phyloP scores from a whole-genome alignment of 2,329 filamentous ascomycete species.

The Trichoderma afroharzianum region DNA sequence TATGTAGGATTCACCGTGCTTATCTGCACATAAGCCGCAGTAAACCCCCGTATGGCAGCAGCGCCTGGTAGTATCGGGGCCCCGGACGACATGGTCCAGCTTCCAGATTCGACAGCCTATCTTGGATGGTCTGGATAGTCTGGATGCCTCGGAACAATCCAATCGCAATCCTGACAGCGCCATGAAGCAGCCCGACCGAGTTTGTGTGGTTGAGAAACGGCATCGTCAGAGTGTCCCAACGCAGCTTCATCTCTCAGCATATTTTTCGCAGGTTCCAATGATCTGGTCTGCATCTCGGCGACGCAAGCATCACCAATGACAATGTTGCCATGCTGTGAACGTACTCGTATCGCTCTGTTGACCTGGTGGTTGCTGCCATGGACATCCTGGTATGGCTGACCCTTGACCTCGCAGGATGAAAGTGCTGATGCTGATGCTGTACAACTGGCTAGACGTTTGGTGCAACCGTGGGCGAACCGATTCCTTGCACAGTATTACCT shows the following conservation, averaged over 20 bases:
- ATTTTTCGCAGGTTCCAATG: conserved; percentile 80
- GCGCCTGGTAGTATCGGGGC: not conserved
- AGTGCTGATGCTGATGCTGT: not conserved
- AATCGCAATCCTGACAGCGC: conserved; percentile 69
- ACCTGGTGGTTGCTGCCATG: conserved; percentile 67
- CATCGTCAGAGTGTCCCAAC: conserved; percentile 42
- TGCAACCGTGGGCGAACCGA: conserved; percentile 66
- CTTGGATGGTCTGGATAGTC: conserved; percentile 53
- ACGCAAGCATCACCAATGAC: conserved; percentile 58
- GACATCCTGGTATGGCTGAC: conserved; percentile 49
- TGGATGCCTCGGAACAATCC: conserved; percentile 57
- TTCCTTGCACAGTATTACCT: conserved; percentile 45
- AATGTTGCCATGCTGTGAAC: conserved; percentile 77
- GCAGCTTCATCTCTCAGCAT: conserved; percentile 76
- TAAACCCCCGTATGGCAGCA: not conserved
- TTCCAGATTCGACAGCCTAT: conserved; percentile 62
- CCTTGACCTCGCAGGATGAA: not conserved
- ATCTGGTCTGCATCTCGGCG: conserved; percentile 72
- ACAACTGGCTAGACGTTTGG: conserved; percentile 45
- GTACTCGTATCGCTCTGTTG: conserved; percentile 59
- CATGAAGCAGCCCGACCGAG: conserved; percentile 58
- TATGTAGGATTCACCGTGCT: not conserved
- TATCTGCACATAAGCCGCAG: not conserved
- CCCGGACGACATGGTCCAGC: conserved; percentile 1
- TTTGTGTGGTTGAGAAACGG: conserved; percentile 51